Evolutionary conservation across 2,329 filamentous ascomycete species (phyloP), one percentile per base, ranked within the genome.

Genomic region (Curvularia hawaiiensis): DNA sequence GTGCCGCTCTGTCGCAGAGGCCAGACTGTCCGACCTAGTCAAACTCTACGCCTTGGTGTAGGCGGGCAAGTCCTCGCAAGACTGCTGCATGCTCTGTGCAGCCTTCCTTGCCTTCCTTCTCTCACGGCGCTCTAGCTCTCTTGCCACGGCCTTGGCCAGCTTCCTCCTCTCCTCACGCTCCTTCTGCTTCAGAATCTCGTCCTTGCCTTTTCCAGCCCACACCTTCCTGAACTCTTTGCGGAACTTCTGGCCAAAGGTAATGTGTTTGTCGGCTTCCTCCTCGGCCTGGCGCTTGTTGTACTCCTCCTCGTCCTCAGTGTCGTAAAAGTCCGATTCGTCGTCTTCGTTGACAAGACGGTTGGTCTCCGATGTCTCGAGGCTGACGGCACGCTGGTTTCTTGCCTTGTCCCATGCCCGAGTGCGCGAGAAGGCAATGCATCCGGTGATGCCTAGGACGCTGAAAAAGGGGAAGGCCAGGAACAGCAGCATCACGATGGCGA

Each of bases 91-190:
- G 61, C 59, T 65, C 33, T 58, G 62, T 4, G 64, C 67, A 59
- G 63, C 61, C 63, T 63, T 65, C 3, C 65, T 65, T 3, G 61
- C 66, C 56, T 61, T 62, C 50, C 64, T 64, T 44, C 69, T 60
- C 56, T 71, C 70, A 30, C 65, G 58, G 16, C 70, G 55, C 30
- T 70, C 66, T 51, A 73, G 31, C 60, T 70, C 70, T 61, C 61
- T 67, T 28, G 67, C 69, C 26, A 73, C 70, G 16, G 69, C 69
- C 64, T 68, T 70, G 20, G 70, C 70, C 52, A 73, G 49, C 63
- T 73, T 71, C 57, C 56, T 66, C 59, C 70, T 63, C 61, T 73
- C 69, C 61, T 71, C 70, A 12, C 69, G 58, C 62, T 73, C 69
- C 60, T 62, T 68, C 59, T 66, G 64, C 64, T 70, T 71, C 40